Evolutionary conservation across 768 basidiomycete species (phyloP).

Genomic region (Sporobolomyces phaffii): DNA sequence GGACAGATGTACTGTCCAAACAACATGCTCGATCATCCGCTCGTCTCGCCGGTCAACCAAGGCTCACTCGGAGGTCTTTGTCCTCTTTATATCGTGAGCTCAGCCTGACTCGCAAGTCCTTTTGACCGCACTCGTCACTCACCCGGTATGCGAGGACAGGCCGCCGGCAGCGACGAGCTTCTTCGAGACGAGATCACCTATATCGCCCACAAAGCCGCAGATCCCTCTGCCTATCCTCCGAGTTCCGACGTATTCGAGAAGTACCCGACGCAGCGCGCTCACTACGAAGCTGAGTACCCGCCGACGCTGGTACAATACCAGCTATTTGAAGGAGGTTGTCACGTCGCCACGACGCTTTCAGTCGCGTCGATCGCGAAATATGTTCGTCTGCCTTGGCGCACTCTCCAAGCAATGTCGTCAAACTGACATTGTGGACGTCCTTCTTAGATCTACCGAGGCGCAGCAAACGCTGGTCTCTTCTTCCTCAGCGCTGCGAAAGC

Average conservation of each 20-base stretch:
- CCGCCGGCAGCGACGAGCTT: slow-evolving; percentile 55
- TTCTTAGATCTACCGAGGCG: slow-evolving; percentile 23
- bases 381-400: slow-evolving; percentile 44
- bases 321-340: slow-evolving; percentile 36
- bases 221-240: slow-evolving; percentile 67
- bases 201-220: slow-evolving; percentile 78
- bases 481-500: slow-evolving; percentile 19
- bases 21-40: slow-evolving; percentile 61
- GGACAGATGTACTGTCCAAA: slow-evolving; percentile 85
- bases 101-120: too few relatives aligned
- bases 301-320: slow-evolving; percentile 41
- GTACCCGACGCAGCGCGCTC: slow-evolving; percentile 42
- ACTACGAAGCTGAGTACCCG: slow-evolving; percentile 33
- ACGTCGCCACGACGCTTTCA: slow-evolving; percentile 38
- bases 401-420: too few relatives aligned
- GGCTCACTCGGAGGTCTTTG: slow-evolving; percentile 82
- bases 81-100: slow-evolving; percentile 72
- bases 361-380: slow-evolving; percentile 46
- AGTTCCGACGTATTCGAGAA: slow-evolving; percentile 55
- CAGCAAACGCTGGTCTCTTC: slow-evolving; percentile 26
- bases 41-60: slow-evolving; percentile 73
- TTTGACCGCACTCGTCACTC: too few relatives aligned
- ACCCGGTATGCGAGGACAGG: too few relatives aligned
- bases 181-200: slow-evolving; percentile 87
- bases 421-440: not conserved